Base-by-base conservation (phyloP, 1,139 yeast species). In the Arxiozyma bovina region DNA sequence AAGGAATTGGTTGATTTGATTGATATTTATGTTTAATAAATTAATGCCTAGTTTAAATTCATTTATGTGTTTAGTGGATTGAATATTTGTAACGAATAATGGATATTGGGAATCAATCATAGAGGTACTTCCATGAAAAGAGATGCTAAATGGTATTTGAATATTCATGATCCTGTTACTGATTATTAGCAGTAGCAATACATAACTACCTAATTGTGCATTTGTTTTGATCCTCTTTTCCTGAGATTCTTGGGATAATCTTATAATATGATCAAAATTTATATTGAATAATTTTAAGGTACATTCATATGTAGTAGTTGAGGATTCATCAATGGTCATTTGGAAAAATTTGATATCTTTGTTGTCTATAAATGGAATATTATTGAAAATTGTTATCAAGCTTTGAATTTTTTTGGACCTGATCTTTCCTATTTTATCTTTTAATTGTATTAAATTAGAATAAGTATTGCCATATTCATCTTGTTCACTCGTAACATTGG, bases 81-180 rank as follows among this genome's bases (percentile, higher is more conserved):
- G 53, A 25, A 58, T 50, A 21, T 59, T 56, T 20, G 60, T 58
- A n/a, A 63, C 46, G 54, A 60, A 65, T 23, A 68, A 55, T 12
- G 69, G 68, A 46, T 55, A 53, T 2, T 47, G 50, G 17, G 53
- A 51, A n/a, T 64, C 60, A 17, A 66, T 55, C 11, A 63, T 42
- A 3, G 69, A 64, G 3, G 63, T 62, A 52, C 69, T 67, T 1
- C 71, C 71, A 50, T 57, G 58, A 51, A 58, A 68, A 34, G 57
- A 53, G 42, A 67, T 54, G 12, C 48, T 47, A 54, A 65, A 57
- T 3, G 70, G 70, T 30, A 68, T 50, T 11, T 63, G 61, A 9
- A 65, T 56, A 20, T 57, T 48, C 44, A 55, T 59, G 7, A 67
- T 58, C 15, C 54, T 55, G 0, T 55, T 50, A 2, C 70, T 59